These are phyloP conservation scores for Suhomyces panamericanus DNA, from an alignment of 1,139 yeast species.

Conservation along the genomic window DNA sequence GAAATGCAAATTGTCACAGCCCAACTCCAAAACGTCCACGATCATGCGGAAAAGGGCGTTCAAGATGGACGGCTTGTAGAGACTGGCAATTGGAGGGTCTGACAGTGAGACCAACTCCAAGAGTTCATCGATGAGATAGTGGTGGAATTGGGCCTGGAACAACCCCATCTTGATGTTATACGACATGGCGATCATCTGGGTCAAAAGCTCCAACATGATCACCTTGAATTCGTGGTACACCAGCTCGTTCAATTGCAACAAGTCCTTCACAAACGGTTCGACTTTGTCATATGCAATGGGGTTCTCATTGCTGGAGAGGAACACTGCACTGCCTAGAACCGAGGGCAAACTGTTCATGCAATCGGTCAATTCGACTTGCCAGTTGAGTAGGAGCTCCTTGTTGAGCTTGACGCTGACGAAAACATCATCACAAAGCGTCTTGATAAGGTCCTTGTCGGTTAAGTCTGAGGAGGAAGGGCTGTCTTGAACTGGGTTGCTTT, in stretches of 20 bases:
- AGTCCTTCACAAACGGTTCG: constrained; percentile 17
- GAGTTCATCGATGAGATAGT: constrained; percentile 23
- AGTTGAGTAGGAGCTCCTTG: constrained; percentile 29
- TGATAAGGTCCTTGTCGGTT: constrained; percentile 13
- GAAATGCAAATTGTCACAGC: constrained; percentile 31
- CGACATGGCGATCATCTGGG: constrained; percentile 24
- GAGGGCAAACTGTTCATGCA: constrained; percentile 23
- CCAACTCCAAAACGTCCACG: constrained; percentile 34
- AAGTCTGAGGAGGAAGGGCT: background rate
- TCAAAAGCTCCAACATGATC: constrained; percentile 32
- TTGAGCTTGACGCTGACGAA: constrained; percentile 31
- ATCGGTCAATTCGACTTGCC: constrained; percentile 38
- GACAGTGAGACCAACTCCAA: constrained; percentile 7
- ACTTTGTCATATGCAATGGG: constrained; percentile 8
- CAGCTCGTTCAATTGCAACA: constrained; percentile 25
- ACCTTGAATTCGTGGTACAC: constrained; percentile 33
- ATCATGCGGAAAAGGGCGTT: constrained; percentile 28
- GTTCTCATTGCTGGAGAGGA: constrained; percentile 14
- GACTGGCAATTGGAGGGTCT: background rate
- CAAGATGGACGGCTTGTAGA: constrained; percentile 16
- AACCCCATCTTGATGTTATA: constrained; percentile 30
- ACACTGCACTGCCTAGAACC: constrained; percentile 26
- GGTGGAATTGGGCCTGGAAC: constrained; percentile 21
- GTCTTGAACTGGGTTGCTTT: background rate
- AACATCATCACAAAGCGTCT: constrained; percentile 25